Conservation (phyloP, 495 filamentous ascomycete species). For the Talaromyces liani region DNA sequence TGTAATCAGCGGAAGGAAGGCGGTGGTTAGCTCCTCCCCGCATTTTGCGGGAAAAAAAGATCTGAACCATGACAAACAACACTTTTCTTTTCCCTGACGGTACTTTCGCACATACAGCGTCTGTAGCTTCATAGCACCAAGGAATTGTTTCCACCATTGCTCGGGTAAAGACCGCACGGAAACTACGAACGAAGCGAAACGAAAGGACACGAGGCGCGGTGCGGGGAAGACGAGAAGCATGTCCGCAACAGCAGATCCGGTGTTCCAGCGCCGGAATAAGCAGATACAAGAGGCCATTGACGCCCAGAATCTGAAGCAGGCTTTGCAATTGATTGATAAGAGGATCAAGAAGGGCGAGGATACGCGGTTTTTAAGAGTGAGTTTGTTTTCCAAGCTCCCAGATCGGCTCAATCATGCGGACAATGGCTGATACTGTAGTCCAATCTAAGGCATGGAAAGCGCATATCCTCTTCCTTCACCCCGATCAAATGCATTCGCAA, state of each 20-base stretch:
- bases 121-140: not conserved
- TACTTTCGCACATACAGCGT: not conserved
- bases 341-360: constrained; percentile 55
- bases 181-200: not conserved
- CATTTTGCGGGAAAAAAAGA: not conserved
- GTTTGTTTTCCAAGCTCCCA: constrained; percentile 1
- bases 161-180: not conserved
- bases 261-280: constrained; percentile 48
- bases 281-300: constrained; percentile 53
- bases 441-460: constrained; percentile 43
- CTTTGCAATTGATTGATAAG: constrained; percentile 51
- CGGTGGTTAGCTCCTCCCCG: not conserved
- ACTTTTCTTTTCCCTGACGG: not conserved
- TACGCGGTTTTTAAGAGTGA: constrained; percentile 32
- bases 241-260: constrained; percentile 30
- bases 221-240: constrained; percentile 13
- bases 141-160: not conserved
- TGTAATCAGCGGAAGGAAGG: not conserved
- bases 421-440: not conserved
- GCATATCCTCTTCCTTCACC: constrained; percentile 37
- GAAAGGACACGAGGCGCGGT: not conserved
- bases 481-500: constrained; percentile 35
- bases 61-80: not conserved
- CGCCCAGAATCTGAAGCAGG: constrained; percentile 48
- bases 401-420: not conserved